Evolutionary conservation across 495 filamentous ascomycete species (phyloP).

Genomic region (Evansstolkia leycettana): DNA sequence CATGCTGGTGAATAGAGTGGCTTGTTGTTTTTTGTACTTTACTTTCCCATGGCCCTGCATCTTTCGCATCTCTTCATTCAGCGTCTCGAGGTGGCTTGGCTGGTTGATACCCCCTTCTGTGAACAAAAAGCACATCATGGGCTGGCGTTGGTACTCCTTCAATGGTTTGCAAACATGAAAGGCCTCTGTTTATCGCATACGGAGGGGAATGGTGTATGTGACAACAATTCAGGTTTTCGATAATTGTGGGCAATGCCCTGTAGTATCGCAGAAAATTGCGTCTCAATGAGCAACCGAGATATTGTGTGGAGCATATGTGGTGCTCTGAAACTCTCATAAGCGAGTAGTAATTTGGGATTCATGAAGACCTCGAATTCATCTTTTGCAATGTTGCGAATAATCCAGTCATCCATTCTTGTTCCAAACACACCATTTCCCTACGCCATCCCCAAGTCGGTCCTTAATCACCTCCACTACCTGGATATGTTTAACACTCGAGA

Average conservation of each 20-base stretch:
- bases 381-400: no score
- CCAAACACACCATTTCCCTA: slow-evolving; percentile 31
- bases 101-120: slow-evolving; percentile 20
- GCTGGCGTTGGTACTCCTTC: slow-evolving; percentile 19
- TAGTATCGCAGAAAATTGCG: no score
- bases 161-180: slow-evolving; percentile 2
- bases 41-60: neutral
- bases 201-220: slow-evolving; percentile 9
- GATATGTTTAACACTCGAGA: slow-evolving; percentile 15
- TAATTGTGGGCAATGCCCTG: no score
- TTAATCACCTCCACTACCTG: slow-evolving; percentile 31
- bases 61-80: no score
- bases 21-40: slow-evolving; percentile 1
- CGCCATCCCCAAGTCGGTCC: slow-evolving; percentile 21
- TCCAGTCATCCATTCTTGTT: neutral
- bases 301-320: no score
- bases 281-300: no score
- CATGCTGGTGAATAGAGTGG: slow-evolving; percentile 8
- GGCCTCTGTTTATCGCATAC: slow-evolving; percentile 2
- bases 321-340: no score
- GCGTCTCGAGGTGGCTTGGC: no score
- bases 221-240: no score
- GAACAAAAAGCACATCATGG: no score
- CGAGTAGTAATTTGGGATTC: no score
- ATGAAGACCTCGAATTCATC: no score